Evolutionary conservation across 2,329 filamentous ascomycete genomes (phyloP).

Genomic region (Fusarium pininemorale): DNA sequence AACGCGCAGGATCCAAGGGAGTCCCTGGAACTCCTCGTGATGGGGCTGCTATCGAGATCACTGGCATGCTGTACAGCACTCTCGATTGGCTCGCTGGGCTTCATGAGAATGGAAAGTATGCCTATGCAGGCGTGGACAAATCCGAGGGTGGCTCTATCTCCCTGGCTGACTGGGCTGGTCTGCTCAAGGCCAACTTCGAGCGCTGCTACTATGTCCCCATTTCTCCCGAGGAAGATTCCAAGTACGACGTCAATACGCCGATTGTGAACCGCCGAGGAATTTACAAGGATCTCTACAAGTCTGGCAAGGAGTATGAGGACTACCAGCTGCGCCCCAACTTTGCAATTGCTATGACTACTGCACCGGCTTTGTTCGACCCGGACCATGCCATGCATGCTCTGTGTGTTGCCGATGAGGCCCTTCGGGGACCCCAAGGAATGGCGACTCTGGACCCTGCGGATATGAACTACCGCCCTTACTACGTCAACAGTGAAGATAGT

Average conservation of each 20-base stretch:
- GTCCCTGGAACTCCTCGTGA: constrained; percentile 96
- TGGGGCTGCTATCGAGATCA: constrained; percentile 94
- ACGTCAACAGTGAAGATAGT: constrained; percentile 94
- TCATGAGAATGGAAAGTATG: constrained; percentile 73
- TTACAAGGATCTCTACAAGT: constrained; percentile 96
- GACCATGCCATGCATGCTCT: constrained; percentile 82
- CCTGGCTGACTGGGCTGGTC: constrained; percentile 80
- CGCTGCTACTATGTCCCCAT: constrained; percentile 87
- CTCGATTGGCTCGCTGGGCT: constrained; percentile 81
- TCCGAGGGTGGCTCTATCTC: constrained; percentile 69
- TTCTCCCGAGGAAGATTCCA: constrained; percentile 72
- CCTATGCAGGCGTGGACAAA: constrained; percentile 76
- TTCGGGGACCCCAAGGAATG: constrained; percentile 92
- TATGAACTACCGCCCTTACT: constrained; percentile 92
- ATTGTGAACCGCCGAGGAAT: constrained; percentile 92
- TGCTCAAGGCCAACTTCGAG: constrained; percentile 89
- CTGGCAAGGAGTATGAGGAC: constrained; percentile 95
- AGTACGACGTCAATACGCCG: constrained; percentile 81
- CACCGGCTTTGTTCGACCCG: constrained; percentile 84
- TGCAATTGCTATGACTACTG: constrained; percentile 93
- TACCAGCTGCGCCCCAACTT: constrained; percentile 97
- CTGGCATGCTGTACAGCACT: constrained; percentile 89
- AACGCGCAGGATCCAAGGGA: constrained; percentile 89
- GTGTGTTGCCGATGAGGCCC: constrained; percentile 77
- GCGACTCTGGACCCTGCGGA: constrained; percentile 93